Base-by-base conservation (phyloP, 768 basidiomycete species). In the Rhizopogon vulgaris region DNA sequence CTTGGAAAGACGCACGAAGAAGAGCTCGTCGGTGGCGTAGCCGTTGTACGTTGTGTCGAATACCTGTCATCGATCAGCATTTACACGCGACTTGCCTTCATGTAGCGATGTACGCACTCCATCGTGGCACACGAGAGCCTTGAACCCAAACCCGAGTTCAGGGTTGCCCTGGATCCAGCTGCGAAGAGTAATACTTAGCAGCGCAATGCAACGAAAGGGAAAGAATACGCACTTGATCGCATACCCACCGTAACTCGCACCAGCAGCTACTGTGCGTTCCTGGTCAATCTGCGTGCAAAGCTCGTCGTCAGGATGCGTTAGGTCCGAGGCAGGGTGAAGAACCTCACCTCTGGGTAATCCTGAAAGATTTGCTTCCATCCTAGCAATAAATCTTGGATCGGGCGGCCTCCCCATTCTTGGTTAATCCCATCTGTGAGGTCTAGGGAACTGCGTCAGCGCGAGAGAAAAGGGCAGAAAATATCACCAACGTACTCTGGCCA, bases 141-240 rank as follows among this genome's bases (percentile, higher is more conserved):
- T 96, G 77, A 98, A 96, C 18, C 79, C 78, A 63, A 93, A 92
- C 3, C 79, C 84, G 56, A 76, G 90, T 59, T 95, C 92, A 9
- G 90, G 89, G 63, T 96, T 90, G 0, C 93, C 91, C 70, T 95
- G 90, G 49, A 96, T 94, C 91, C 91, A 96, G 66, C 93, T 95
- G 42, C 27, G 48, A 50, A 52, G 8, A 38, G 2, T 48, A 43
- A 28, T 15, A 12, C 51, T 55, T 15, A 51, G 49, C 6, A 55
- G 52, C n/a, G 6, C n/a, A 8, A 11, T 39, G 38, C 14, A 22
- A 22, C 27, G 25, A 46, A 41, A 41, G 9, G 18, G 12, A 27
- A 43, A n/a, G 27, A 30, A 24, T 4, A 52, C 78, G 15, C 60
- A 90, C 89, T 93, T 91, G 72, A 92, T 85, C 12, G 90, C 88